Conservation (phyloP, 106 monocot species). For the Allium fistulosum region DNA sequence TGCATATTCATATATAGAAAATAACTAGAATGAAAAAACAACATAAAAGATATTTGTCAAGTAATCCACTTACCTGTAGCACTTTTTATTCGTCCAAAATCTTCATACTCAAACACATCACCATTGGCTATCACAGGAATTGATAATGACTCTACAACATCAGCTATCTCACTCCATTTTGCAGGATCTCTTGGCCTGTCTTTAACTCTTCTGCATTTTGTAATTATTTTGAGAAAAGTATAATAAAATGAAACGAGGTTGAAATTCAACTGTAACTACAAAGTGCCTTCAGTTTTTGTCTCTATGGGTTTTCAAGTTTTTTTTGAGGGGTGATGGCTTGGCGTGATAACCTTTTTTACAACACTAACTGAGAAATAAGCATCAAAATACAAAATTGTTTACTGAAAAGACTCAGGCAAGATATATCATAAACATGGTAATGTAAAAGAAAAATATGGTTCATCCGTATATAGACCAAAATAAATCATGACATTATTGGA, state of each 20-base stretch:
- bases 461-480: too few species aligned
- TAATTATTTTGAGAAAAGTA: too few species aligned
- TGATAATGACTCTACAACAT: conserved; percentile 79
- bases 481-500: too few species aligned
- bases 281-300: neutral
- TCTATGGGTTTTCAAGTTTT: neutral
- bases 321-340: neutral
- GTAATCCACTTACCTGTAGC: conserved; percentile 49
- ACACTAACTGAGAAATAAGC: too few species aligned
- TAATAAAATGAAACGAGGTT: too few species aligned
- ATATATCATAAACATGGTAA: too few species aligned
- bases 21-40: too few species aligned
- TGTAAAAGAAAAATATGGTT: too few species aligned
- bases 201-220: conserved; percentile 59
- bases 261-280: neutral
- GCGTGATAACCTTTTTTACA: too few species aligned
- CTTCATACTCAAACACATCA: conserved; percentile 89
- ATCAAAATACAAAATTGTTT: too few species aligned
- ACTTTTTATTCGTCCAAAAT: conserved; percentile 75
- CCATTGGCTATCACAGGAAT: conserved; percentile 99
- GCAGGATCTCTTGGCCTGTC: conserved; percentile 98
- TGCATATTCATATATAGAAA: too few species aligned
- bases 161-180: conserved; percentile 87
- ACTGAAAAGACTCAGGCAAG: too few species aligned
- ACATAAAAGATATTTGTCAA: neutral